Evolutionary conservation across 257 asterid genomes (phyloP).

Genomic region (Solanum infundibuliforme): DNA sequence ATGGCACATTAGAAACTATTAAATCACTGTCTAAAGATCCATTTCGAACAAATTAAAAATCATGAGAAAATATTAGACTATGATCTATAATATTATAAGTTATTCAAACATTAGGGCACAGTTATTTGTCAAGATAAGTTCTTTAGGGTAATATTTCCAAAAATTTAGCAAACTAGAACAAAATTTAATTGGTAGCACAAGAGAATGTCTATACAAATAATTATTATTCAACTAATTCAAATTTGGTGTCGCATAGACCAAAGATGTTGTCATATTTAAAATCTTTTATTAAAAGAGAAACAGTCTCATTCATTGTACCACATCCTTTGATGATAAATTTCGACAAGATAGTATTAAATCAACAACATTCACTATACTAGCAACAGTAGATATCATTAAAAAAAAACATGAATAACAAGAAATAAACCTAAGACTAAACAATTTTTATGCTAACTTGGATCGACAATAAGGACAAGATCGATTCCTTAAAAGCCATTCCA

Average conservation of each 20-base stretch:
- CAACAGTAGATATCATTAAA: background rate
- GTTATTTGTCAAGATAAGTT: background rate
- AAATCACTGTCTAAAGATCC: background rate
- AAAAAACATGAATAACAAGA: too few relatives aligned
- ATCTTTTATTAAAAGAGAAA: too few relatives aligned
- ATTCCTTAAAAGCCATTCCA: background rate
- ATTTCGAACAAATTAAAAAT: background rate
- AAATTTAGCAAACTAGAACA: background rate
- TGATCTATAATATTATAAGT: background rate
- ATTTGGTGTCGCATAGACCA: background rate
- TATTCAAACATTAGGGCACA: background rate
- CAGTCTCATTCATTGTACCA: background rate
- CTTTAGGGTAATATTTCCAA: background rate
- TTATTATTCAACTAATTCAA: too few relatives aligned
- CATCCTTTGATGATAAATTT: too few relatives aligned
- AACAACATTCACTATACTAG: background rate
- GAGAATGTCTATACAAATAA: background rate
- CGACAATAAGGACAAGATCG: background rate
- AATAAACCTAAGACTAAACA: background rate
- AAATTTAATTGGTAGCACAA: background rate
- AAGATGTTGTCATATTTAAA: too few relatives aligned
- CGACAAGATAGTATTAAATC: too few relatives aligned
- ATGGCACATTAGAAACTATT: background rate
- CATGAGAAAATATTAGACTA: too few relatives aligned
- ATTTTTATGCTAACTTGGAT: background rate